Conservation (phyloP, 176 grass and related monocot genomes). For the Thinopyrum elongatum region DNA sequence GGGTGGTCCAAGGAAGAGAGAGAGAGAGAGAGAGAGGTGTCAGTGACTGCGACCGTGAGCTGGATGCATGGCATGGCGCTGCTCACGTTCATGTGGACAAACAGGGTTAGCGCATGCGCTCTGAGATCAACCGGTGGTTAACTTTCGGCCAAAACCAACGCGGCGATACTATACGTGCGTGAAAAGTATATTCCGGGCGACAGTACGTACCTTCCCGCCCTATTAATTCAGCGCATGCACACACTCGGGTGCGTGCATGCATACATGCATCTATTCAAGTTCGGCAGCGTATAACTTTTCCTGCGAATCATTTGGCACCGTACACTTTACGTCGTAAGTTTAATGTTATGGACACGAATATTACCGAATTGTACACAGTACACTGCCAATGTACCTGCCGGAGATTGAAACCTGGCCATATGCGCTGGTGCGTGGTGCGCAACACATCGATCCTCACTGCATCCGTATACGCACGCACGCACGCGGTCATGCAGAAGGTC, state of each 20-base stretch:
- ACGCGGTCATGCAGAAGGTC: neutral
- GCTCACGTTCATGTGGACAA: constrained; percentile 47
- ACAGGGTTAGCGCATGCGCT: constrained; percentile 12
- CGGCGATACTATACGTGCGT: neutral
- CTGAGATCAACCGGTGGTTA: neutral
- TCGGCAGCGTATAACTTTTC: neutral
- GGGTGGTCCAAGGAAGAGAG: neutral
- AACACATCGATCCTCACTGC: neutral
- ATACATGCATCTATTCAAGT: neutral
- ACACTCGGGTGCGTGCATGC: neutral
- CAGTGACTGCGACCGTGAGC: neutral
- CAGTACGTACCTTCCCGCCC: neutral
- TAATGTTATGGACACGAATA: neutral
- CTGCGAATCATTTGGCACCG: neutral
- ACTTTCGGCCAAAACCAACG: constrained; percentile 18
- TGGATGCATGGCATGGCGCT: constrained; percentile 40
- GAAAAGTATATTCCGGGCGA: neutral
- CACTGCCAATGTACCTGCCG: neutral
- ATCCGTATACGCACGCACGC: neutral
- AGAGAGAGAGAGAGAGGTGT: neutral
- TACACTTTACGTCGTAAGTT: neutral
- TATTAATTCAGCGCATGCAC: neutral
- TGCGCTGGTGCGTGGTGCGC: neutral
- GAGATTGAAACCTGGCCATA: neutral
- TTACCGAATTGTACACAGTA: neutral